Conservation (phyloP, 2,329 filamentous ascomycete genomes). For the Ceratocystis alfenasii region DNA sequence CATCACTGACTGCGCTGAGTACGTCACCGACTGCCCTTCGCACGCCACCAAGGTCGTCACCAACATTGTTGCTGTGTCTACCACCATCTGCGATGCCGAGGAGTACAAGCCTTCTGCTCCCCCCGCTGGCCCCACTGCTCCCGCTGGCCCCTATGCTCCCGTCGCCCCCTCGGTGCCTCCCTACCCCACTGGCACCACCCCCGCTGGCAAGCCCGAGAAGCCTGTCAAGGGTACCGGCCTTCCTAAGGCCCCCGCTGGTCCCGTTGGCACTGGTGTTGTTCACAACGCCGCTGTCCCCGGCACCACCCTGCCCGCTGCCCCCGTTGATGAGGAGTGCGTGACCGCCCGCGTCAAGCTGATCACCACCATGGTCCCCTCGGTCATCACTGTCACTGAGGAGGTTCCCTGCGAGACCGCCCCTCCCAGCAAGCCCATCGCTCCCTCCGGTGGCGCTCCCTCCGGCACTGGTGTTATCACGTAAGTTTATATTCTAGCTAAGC, state of each 20-base stretch:
- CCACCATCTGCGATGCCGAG: slow-evolving; percentile 33
- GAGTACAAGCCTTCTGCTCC: slow-evolving; percentile 12
- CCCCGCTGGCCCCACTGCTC: slow-evolving; percentile 20
- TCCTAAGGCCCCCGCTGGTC: slow-evolving; percentile 22
- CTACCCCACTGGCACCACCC: slow-evolving; percentile 20
- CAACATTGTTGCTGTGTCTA: slow-evolving; percentile 32
- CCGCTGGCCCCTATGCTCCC: slow-evolving; percentile 11
- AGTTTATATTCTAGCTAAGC: background rate
- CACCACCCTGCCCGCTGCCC: slow-evolving; percentile 24
- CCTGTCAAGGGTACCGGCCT: background rate
- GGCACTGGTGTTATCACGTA: slow-evolving; percentile 33
- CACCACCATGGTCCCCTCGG: slow-evolving; percentile 44
- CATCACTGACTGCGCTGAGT: slow-evolving; percentile 49
- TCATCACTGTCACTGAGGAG: slow-evolving; percentile 35
- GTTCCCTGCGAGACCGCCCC: slow-evolving; percentile 32
- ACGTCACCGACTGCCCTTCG: slow-evolving; percentile 50
- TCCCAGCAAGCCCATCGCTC: slow-evolving; percentile 27
- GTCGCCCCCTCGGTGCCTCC: slow-evolving; percentile 15
- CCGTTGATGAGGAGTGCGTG: slow-evolving; percentile 26
- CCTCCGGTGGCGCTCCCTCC: slow-evolving; percentile 31
- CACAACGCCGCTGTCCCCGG: slow-evolving; percentile 21
- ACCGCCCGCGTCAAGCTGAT: slow-evolving; percentile 38
- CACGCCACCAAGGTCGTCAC: slow-evolving; percentile 31
- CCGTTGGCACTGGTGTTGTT: slow-evolving; percentile 16
- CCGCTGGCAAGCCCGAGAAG: slow-evolving; percentile 12